phyloP scores from a whole-genome alignment of 179 eudicot genomes.

The Spinacia oleracea region DNA sequence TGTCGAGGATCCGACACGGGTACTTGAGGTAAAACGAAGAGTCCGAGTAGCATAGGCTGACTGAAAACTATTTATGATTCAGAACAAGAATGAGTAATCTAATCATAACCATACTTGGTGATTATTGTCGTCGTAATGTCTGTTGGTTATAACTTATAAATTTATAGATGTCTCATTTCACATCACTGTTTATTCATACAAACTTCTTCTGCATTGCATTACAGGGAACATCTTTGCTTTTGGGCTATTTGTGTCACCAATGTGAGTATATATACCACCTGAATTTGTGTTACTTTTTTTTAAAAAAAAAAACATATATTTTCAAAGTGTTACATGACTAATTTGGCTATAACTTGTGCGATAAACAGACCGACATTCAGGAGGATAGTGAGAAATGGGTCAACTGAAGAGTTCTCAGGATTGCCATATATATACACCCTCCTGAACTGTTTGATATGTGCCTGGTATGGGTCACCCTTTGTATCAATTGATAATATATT shows the following conservation, averaged over 20 bases:
- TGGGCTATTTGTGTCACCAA: conserved; percentile 83
- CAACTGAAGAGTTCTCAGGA: conserved; percentile 86
- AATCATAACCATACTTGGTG: background rate
- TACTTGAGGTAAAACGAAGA: no score
- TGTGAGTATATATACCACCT: conserved; percentile 50
- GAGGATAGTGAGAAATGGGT: conserved; percentile 67
- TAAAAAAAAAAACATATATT: no score
- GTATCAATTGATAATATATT: conserved; percentile 57
- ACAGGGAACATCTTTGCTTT: conserved; percentile 84
- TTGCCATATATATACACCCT: conserved; percentile 78
- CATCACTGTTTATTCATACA: background rate
- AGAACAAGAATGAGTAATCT: no score
- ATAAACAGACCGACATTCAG: conserved; percentile 73
- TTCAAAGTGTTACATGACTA: background rate
- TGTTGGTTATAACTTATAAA: background rate
- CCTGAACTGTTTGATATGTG: conserved; percentile 78
- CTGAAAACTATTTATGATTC: background rate
- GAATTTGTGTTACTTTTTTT: background rate
- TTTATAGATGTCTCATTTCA: background rate
- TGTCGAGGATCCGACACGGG: no score
- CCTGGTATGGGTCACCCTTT: conserved; percentile 86
- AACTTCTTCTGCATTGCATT: conserved; percentile 34
- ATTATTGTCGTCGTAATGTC: background rate
- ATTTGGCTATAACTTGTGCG: background rate
- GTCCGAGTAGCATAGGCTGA: no score